Evolutionary conservation across 78 protist genomes (phyloP), one percentile per base, ranked within the genome.

Genomic region (Reticulomyxa filosa): DNA sequence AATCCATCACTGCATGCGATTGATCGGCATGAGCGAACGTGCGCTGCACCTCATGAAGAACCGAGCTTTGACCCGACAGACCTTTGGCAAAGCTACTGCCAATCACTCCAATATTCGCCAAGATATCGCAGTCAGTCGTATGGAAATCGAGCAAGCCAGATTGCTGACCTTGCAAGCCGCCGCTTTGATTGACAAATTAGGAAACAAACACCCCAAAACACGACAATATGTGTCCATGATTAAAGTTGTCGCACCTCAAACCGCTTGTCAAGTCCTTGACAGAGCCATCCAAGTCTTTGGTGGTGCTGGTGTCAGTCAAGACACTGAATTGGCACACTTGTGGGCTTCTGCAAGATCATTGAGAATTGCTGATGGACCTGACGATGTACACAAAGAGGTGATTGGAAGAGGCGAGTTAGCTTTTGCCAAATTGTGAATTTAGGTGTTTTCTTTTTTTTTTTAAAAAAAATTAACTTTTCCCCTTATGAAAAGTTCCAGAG

Each of bases 1-100:
- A 29, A 69, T 84, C 38, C 89, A 84, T 37, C 89, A 84, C 71
- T 79, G 89, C 75, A 84, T 84, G 89, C 71, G 89, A 1, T 33
- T 55, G 39, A 55, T 55, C 59, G 48, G 48, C 17, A 13, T 42
- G 17, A 17, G 29, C 13, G 48, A 42, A 13, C 17, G 29, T 17
- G 48, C 48, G 48, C 48, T 42, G 48, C 17, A 13, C 29, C 29
- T 17, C 48, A 42, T 42, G 48, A 17, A 20, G 48, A 13, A 20
- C 13, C 48, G 48, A 13, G 48, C 48, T 42, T 20, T 13, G 13
- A 42, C 48, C 13, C 13, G 48, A 17, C 48, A 42, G 17, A 17
- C 48, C 29, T 42, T 42, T 17, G 48, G 48, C n/a, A n/a, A n/a
- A n/a, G n/a, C n/a, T n/a, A n/a, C n/a, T n/a, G n/a, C n/a, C n/a